A percentile compares a stretch with the other conserved stretches of the same genome.
phyloP scores from a whole-genome alignment of 2,329 filamentous ascomycete species.

The Arthrobotrys entomopaga region DNA sequence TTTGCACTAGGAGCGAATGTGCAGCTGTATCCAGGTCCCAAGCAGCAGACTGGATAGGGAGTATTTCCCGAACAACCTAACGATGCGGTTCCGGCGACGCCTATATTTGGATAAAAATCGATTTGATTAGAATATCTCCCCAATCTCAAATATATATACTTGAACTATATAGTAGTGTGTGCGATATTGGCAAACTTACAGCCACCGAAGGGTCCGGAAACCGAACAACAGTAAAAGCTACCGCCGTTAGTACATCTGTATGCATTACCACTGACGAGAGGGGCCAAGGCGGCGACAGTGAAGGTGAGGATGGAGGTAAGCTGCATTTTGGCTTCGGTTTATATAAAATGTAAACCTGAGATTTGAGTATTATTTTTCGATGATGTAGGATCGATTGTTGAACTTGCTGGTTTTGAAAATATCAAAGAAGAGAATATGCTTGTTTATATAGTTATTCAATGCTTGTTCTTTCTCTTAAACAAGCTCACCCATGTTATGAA shows the following conservation, averaged over 20 bases:
- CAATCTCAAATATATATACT: background rate
- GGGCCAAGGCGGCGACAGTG: constrained; percentile 1
- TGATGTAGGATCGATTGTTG: no score
- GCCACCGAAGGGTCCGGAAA: constrained; percentile 31
- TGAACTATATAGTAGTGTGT: background rate
- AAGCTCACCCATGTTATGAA: no score
- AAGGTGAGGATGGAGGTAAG: constrained; percentile 27
- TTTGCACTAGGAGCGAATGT: constrained; percentile 37
- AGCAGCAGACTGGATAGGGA: constrained; percentile 40
- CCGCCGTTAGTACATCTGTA: constrained; percentile 34
- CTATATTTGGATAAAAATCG: background rate
- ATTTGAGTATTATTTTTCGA: no score
- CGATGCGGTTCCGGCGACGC: constrained; percentile 7
- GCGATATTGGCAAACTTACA: constrained; percentile 14
- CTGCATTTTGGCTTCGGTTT: constrained; percentile 16
- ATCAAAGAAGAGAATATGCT: no score
- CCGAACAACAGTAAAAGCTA: constrained; percentile 35
- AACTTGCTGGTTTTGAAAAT: no score
- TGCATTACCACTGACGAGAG: constrained; percentile 26
- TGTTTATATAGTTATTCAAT: no score
- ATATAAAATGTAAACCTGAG: background rate
- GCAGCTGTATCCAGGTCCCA: constrained; percentile 45
- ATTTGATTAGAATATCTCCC: background rate
- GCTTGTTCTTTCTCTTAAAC: no score
- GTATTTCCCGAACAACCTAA: constrained; percentile 4